phyloP scores from a whole-genome alignment of 441 rosid genomes.

The Adansonia gregorii region DNA sequence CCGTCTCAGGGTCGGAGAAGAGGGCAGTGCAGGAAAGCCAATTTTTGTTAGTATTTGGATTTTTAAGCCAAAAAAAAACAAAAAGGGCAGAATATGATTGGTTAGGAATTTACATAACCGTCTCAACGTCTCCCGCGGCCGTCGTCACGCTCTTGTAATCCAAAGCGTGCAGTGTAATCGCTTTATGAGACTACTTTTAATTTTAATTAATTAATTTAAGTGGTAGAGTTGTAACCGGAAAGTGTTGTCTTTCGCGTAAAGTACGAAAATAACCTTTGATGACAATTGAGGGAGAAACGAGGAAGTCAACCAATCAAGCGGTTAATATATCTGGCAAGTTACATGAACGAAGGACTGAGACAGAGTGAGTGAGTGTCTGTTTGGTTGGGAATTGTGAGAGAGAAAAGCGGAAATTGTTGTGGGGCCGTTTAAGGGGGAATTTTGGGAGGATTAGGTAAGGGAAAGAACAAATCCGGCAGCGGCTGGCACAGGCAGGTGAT shows the following conservation, averaged over 20 bases:
- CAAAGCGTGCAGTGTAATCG: neutral
- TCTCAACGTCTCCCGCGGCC: neutral
- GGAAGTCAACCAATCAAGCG: neutral
- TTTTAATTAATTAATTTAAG: neutral
- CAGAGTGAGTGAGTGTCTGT: neutral
- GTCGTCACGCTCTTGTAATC: neutral
- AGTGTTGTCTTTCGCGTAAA: neutral
- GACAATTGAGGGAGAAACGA: neutral
- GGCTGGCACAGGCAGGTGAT: too few relatives aligned
- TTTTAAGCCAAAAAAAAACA: neutral
- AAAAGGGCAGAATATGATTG: neutral
- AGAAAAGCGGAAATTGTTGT: neutral
- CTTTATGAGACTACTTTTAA: neutral
- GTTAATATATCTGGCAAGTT: neutral
- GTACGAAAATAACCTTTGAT: neutral
- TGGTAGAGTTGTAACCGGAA: neutral
- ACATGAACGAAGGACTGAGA: neutral
- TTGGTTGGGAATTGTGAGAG: neutral
- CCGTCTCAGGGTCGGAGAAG: slow-evolving; percentile 36
- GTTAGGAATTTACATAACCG: slow-evolving; percentile 14
- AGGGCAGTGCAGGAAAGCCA: slow-evolving; percentile 5
- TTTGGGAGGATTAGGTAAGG: neutral
- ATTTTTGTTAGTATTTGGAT: neutral
- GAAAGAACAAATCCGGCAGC: neutral
- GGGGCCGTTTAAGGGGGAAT: neutral